A percentile compares a stretch with the other conserved stretches of the same genome.
phyloP scores from a whole-genome alignment of 257 asterid species.

The Cynanchum wilfordii region DNA sequence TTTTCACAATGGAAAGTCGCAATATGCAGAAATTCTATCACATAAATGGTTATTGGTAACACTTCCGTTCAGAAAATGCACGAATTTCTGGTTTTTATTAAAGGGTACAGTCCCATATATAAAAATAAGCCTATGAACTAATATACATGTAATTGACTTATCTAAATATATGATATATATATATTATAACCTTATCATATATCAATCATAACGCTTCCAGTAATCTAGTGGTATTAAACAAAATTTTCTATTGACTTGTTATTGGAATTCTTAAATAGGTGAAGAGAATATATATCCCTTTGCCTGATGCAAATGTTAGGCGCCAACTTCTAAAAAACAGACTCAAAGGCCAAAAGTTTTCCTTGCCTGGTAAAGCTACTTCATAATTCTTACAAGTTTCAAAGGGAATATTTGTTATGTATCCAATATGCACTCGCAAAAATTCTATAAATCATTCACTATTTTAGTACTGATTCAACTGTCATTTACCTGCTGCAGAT shows the following conservation, averaged over 20 bases:
- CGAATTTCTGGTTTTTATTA: too few species aligned
- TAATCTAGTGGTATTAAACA: background rate
- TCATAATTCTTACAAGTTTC: background rate
- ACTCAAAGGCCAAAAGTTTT: slow-evolving; percentile 79
- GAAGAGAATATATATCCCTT: slow-evolving; percentile 92
- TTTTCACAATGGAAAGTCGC: background rate
- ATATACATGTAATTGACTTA: too few species aligned
- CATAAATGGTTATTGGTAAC: background rate
- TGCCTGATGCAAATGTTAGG: slow-evolving; percentile 86
- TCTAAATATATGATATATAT: too few species aligned
- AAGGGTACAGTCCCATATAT: too few species aligned
- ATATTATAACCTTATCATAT: too few species aligned
- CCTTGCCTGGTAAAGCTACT: slow-evolving; percentile 72
- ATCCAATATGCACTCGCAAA: background rate
- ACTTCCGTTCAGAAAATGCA: too few species aligned
- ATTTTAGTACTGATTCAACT: background rate
- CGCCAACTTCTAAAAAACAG: slow-evolving; percentile 74
- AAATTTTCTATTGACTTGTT: background rate
- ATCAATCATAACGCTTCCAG: background rate
- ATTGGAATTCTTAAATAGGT: slow-evolving; percentile 48
- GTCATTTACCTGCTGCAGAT: slow-evolving; percentile 46
- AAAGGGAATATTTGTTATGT: background rate
- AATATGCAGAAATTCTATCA: background rate
- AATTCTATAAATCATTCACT: too few species aligned
- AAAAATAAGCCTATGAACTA: too few species aligned